These are phyloP conservation scores for Chernovozyma sophiae-reginae DNA, from an alignment of 1,139 yeast genomes.

Conservation along the genomic window DNA sequence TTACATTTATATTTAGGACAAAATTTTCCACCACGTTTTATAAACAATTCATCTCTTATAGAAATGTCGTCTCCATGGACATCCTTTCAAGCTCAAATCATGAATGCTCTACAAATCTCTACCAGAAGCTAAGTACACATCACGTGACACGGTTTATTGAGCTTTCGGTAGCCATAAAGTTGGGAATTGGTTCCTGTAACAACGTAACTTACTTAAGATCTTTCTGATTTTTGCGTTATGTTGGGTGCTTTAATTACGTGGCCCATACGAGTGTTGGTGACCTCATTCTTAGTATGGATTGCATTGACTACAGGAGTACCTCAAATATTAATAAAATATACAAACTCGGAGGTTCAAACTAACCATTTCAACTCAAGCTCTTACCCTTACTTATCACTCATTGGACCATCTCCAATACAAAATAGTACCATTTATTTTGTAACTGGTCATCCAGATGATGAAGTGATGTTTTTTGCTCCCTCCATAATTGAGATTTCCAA, in stretches of 20 bases:
- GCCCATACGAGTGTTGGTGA: conserved; percentile 4
- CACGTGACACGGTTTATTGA: no score
- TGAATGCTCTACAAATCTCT: no score
- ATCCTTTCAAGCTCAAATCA: no score
- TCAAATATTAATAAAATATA: conserved; percentile 29
- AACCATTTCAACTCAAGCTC: conserved; percentile 17
- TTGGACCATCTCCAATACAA: conserved; percentile 32
- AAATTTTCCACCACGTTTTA: no score
- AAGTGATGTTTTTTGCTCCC: conserved; percentile 95
- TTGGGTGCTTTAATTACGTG: conserved; percentile 2
- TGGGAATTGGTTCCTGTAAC: no score
- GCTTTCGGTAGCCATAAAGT: no score
- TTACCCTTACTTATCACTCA: conserved; percentile 38
- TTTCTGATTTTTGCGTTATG: no score
- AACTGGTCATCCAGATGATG: conserved; percentile 98
- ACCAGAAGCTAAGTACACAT: no score
- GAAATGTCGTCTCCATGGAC: no score
- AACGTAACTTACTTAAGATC: no score
- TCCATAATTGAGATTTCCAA: conserved; percentile 55
- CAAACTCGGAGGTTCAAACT: conserved; percentile 24
- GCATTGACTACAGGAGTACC: conserved; percentile 39
- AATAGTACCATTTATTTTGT: conserved; percentile 47
- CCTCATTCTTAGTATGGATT: conserved; percentile 35
- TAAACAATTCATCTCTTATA: no score
- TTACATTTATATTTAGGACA: no score